Percentiles rank a stretch among this genome's conserved stretches.
Conservation (phyloP, 805 yeast species). For the Saccharomycopsis sp. region DNA sequence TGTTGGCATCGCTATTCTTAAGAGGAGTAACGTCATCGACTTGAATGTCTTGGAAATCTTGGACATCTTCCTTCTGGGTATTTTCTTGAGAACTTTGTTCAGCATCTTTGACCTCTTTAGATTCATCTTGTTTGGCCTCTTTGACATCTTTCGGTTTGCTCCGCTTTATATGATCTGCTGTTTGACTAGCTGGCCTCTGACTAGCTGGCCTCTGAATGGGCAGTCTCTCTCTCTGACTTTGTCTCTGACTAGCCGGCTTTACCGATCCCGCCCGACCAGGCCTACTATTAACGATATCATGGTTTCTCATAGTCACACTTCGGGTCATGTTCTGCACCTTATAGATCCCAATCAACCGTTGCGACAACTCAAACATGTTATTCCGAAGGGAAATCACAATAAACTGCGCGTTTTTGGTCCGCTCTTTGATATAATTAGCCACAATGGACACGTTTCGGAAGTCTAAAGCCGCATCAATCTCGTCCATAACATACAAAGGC, state of each 20-base stretch:
- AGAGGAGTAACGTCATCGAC: too few species aligned
- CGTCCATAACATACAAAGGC: constrained; percentile 97
- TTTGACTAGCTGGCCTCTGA: too few species aligned
- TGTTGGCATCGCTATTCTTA: too few species aligned
- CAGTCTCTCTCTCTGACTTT: too few species aligned
- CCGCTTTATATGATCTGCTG: too few species aligned
- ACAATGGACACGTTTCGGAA: constrained; percentile 95
- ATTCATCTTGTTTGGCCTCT: constrained; percentile 21
- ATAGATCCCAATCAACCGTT: constrained; percentile 91
- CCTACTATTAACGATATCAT: constrained; percentile 31
- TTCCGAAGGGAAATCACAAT: constrained; percentile 91
- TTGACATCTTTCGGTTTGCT: constrained; percentile 12
- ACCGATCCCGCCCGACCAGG: background rate
- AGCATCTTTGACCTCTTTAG: constrained; percentile 31
- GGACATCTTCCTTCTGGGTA: too few species aligned
- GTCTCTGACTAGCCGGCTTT: too few species aligned
- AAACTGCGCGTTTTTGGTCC: constrained; percentile 95
- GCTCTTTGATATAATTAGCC: constrained; percentile 91
- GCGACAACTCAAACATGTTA: constrained; percentile 96
- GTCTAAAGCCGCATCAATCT: constrained; percentile 97
- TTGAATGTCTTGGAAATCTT: too few species aligned
- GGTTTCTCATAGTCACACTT: constrained; percentile 71
- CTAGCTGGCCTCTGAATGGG: too few species aligned
- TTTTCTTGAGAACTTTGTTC: too few species aligned
- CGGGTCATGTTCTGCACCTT: constrained; percentile 87